Conservation (phyloP, 1,284 basidiomycete species). For the Apiotrichum montevideense region DNA sequence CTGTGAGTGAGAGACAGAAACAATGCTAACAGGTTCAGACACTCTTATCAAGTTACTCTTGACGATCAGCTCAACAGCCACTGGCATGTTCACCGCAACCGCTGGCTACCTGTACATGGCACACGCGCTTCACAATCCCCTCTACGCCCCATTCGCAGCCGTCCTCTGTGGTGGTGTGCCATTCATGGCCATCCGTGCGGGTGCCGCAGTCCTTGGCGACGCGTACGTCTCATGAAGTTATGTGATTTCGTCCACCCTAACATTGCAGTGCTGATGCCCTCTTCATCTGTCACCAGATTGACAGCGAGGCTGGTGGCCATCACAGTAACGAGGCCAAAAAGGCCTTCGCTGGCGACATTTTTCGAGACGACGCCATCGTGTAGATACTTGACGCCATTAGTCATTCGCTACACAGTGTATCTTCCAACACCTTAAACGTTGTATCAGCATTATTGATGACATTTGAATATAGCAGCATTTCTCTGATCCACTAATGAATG, state of each 20-base stretch:
- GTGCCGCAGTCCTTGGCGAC: constrained; percentile 72
- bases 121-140: constrained; percentile 69
- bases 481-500: too few relatives aligned
- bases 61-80: constrained; percentile 64
- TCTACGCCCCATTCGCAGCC: constrained; percentile 69
- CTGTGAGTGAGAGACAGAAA: constrained; percentile 29
- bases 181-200: constrained; percentile 73
- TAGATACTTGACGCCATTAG: neutral
- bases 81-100: constrained; percentile 71
- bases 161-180: constrained; percentile 72
- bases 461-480: too few relatives aligned
- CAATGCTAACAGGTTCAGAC: constrained; percentile 23
- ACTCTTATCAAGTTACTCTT: constrained; percentile 62
- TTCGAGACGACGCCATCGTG: neutral
- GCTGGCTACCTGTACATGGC: constrained; percentile 81
- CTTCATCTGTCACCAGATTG: constrained; percentile 84
- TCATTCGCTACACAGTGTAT: too few relatives aligned
- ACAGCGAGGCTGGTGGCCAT: constrained; percentile 62
- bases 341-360: constrained; percentile 36
- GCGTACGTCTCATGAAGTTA: constrained; percentile 50
- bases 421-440: too few relatives aligned
- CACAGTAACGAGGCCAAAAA: constrained; percentile 63
- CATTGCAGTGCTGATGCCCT: constrained; percentile 59
- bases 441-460: too few relatives aligned
- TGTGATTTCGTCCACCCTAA: neutral